Evolutionary conservation across 2,329 filamentous ascomycete genomes (phyloP).

Genomic region (Beauveria sp.): DNA sequence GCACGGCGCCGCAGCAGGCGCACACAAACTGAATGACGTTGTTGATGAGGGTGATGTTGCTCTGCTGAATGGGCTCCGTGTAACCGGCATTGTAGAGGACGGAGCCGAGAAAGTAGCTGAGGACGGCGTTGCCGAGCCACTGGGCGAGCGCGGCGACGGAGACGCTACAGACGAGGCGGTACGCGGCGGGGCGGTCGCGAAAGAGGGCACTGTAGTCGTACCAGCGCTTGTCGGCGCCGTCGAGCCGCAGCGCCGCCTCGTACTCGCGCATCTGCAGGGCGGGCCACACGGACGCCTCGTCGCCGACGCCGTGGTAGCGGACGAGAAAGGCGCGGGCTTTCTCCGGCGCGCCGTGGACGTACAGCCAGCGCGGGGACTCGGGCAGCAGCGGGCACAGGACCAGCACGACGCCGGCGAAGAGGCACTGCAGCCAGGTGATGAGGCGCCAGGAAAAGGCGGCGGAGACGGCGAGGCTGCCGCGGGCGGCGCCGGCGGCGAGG

Average conservation of each 20-base stretch:
- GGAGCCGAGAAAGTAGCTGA: constrained; percentile 39
- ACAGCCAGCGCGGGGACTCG: constrained; percentile 33
- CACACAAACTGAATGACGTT: constrained; percentile 36
- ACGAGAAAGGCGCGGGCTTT: constrained; percentile 24
- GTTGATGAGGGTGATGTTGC: constrained; percentile 37
- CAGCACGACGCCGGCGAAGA: constrained; percentile 30
- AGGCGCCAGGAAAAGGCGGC: constrained; percentile 31
- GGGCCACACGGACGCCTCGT: constrained; percentile 25
- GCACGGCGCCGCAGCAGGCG: constrained; percentile 27
- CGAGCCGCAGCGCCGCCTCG: constrained; percentile 34
- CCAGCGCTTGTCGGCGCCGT: constrained; percentile 40
- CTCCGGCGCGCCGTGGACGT: constrained; percentile 26
- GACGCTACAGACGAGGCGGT: constrained; percentile 37
- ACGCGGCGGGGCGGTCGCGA: constrained; percentile 29
- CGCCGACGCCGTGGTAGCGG: constrained; percentile 36
- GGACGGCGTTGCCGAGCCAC: constrained; percentile 30
- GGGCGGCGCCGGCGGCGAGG: constrained; percentile 37
- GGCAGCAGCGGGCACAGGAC: constrained; percentile 24
- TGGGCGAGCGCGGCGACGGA: constrained; percentile 33
- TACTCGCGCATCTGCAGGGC: constrained; percentile 35
- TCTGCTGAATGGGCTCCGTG: constrained; percentile 27
- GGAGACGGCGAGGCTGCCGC: constrained; percentile 29
- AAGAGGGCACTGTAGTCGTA: constrained; percentile 41
- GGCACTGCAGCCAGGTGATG: constrained; percentile 31
- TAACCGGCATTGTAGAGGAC: constrained; percentile 41